A percentile compares a stretch with the other conserved stretches of the same genome.
phyloP scores from a whole-genome alignment of 2,329 filamentous ascomycete genomes.

The Arthrobotrys iridis region DNA sequence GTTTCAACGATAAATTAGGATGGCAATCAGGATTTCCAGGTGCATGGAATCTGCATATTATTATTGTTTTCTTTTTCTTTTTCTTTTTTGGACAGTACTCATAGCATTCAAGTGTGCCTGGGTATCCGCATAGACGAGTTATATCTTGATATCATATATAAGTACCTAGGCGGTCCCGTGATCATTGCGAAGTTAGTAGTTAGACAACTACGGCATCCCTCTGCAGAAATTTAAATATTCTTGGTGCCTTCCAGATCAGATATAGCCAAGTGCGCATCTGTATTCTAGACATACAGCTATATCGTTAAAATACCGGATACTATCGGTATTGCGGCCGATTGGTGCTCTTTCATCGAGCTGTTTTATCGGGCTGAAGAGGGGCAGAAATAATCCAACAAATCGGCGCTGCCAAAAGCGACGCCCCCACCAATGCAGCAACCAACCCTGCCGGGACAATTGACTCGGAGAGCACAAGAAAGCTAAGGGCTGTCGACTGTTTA shows the following conservation, averaged over 20 bases:
- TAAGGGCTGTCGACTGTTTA: slow-evolving; percentile 32
- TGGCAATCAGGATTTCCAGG: no score
- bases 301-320: neutral
- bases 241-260: neutral
- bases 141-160: no score
- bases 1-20: neutral
- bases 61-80: no score
- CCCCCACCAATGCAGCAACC: slow-evolving; percentile 33
- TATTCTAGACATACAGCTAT: neutral
- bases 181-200: no score
- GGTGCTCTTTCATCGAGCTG: neutral
- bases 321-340: neutral
- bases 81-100: no score
- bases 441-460: slow-evolving; percentile 8
- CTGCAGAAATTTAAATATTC: neutral
- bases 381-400: slow-evolving; percentile 42
- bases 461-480: slow-evolving; percentile 7
- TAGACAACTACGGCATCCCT: neutral
- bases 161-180: no score
- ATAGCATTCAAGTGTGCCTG: no score
- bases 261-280: slow-evolving; percentile 2
- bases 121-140: no score
- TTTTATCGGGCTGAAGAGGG: slow-evolving; percentile 21
- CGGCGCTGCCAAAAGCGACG: slow-evolving; percentile 31
- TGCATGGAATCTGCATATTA: no score